Base-by-base conservation (phyloP, 306 rosid species). In the Pyrus communis region DNA sequence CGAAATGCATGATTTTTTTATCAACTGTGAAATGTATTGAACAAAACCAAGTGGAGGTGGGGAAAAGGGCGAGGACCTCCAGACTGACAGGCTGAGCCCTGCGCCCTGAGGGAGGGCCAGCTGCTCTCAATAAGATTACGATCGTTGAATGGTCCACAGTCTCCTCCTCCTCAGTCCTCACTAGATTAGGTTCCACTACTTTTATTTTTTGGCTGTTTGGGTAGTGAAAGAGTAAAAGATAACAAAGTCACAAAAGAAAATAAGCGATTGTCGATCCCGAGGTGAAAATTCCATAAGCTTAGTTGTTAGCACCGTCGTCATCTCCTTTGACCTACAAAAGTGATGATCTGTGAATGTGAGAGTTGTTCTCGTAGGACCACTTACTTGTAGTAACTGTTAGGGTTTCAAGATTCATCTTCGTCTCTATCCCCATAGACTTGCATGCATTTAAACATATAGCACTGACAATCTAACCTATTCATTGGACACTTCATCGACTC, bases 261-360 rank as follows among this genome's bases (percentile, higher is more conserved):
- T 51, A 18, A 51, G 21, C 2, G 55, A 69, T 75, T 59, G 84
- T 59, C 74, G 84, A 87, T 87, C 90, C 90, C 90, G 43, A 84
- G 68, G 79, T 3, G 80, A 82, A 22, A 80, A 81, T 79, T 76
- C 76, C 69, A 54, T 28, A 30, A 14, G 45, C 55, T 15, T 49
- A 51, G 23, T 65, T 8, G 35, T 65, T 42, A 25, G 22, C 59
- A 35, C 79, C 23, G 19, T 49, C 31, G 55, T 18, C 23, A 21
- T 22, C 75, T 18, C 18, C 63, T 79, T 65, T 74, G 40, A 59
- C 51, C 64, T 40, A 18, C 66, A 51, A 75, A 60, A 15, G 55
- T 51, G 21, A 28, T 35, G 63, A 23, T 54, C 40, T 25, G 33
- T 76, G 71, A 70, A 3, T 40, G 61, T 52, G 31, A 71, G 27